phyloP scores from a whole-genome alignment of 1,284 basidiomycete genomes.

The Flammula alnicola region DNA sequence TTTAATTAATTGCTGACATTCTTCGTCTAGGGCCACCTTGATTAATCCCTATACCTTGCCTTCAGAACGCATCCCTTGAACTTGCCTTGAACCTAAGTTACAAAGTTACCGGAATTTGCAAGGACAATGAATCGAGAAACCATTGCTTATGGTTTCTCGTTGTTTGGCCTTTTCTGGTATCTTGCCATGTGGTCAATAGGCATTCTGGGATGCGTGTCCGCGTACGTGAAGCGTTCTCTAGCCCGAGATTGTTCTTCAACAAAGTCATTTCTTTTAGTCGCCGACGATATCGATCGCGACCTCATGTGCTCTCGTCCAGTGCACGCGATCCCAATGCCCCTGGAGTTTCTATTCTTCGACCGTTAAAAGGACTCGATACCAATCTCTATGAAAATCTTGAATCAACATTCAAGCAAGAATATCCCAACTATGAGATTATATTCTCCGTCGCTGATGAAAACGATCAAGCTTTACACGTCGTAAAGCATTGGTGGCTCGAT shows the following conservation, averaged over 20 bases:
- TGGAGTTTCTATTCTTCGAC: slow-evolving; percentile 90
- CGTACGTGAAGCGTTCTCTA: slow-evolving; percentile 59
- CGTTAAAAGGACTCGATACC: slow-evolving; percentile 89
- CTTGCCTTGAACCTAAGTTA: too few species aligned
- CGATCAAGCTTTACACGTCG: slow-evolving; percentile 84
- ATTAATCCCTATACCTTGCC: too few species aligned
- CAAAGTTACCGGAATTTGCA: too few species aligned
- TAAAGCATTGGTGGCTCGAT: slow-evolving; percentile 77
- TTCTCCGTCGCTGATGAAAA: slow-evolving; percentile 83
- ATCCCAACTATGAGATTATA: slow-evolving; percentile 87
- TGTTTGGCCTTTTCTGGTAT: slow-evolving; percentile 73
- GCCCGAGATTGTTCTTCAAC: background rate
- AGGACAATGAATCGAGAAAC: slow-evolving; percentile 19
- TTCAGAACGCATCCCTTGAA: too few species aligned
- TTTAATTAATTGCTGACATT: too few species aligned
- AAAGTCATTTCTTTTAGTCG: slow-evolving; percentile 51
- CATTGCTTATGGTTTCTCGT: slow-evolving; percentile 35
- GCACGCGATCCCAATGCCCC: slow-evolving; percentile 60
- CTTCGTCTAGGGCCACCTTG: too few species aligned
- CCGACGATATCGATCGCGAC: slow-evolving; percentile 69
- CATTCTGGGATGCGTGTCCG: slow-evolving; percentile 76
- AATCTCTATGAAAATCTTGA: slow-evolving; percentile 95
- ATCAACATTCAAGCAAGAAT: slow-evolving; percentile 88
- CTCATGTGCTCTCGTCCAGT: slow-evolving; percentile 66
- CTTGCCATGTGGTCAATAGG: slow-evolving; percentile 73